Percentiles rank a stretch among this genome's conserved stretches.
Conservation (phyloP, 225 moss, liverwort and hornwort genomes). For the Rhytidiadelphus loreus region DNA sequence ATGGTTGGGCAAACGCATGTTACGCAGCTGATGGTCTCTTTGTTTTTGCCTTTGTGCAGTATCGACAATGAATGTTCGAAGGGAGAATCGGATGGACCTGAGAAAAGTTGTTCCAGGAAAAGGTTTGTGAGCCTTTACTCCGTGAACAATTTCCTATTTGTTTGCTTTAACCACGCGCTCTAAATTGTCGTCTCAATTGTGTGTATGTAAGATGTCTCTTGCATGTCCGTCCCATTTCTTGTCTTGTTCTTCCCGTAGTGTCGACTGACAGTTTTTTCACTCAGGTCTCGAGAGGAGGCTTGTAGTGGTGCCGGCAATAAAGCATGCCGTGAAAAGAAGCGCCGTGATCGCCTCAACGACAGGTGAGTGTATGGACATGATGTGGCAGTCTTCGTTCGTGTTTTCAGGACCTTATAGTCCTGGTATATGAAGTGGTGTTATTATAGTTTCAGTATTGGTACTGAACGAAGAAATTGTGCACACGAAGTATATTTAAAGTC, state of each 20-base stretch:
- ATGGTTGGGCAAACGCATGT: neutral
- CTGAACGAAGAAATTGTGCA: neutral
- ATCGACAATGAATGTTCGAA: slow-evolving; percentile 77
- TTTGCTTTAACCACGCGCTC: neutral
- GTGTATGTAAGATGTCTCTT: neutral
- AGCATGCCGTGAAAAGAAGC: slow-evolving; percentile 90
- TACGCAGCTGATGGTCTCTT: neutral
- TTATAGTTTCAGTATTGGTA: neutral
- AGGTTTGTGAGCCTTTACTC: slow-evolving; percentile 27
- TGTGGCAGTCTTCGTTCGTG: neutral
- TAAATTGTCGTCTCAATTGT: neutral
- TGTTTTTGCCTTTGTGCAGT: slow-evolving; percentile 21
- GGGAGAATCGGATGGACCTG: slow-evolving; percentile 56
- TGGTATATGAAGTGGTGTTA: neutral
- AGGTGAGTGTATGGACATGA: slow-evolving; percentile 23
- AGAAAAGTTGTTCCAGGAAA: slow-evolving; percentile 49
- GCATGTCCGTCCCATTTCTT: neutral
- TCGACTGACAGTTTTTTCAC: neutral
- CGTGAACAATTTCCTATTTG: neutral
- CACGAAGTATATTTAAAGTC: neutral
- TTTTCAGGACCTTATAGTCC: neutral
- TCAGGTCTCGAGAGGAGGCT: slow-evolving; percentile 65
- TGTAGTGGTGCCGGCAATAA: slow-evolving; percentile 67
- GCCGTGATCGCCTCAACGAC: slow-evolving; percentile 88
- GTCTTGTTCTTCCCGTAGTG: neutral